Evolutionary conservation across 1,284 basidiomycete genomes (phyloP), one percentile per base, ranked within the genome.

Genomic region (Fomitopsis palustris): DNA sequence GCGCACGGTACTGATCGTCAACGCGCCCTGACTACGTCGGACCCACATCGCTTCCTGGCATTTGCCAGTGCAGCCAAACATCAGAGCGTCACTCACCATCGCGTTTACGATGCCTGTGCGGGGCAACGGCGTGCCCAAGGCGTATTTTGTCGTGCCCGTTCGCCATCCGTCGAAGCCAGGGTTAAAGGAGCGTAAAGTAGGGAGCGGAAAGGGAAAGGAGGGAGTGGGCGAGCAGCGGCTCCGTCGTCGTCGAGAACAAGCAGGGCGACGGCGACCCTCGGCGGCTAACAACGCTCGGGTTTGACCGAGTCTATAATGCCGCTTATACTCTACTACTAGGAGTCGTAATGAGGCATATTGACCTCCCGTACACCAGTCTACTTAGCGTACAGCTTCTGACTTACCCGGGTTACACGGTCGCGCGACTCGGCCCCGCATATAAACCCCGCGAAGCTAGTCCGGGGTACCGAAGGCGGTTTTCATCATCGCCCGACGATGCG

Each of bases 101-200:
- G 37, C 66, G 66, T 55, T 65, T 65, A 55, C 45, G 54, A 55
- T 56, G 45, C 19, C 43, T 59, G 25, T 62, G 57, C 27, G 62
- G 59, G 38, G 42, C 62, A 23, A 54, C 60, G 27, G 60, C 60
- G 43, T 66, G 66, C 23, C 66, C 66, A 14, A 61, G 42, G 29
- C 64, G 64, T 37, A 67, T 58, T 12, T 55, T 63, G 57, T 63
- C 63, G 63, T 65, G 62, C 5, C 59, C 61, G 55, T 35, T 62
- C 59, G 62, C 62, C 64, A 64, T 64, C 39, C 53, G 33, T 33
- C 33, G 19, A 31, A 35, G 35, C n/a, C 49, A 52, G 10, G n/a
- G 29, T 52, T 52, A 35, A 52, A 52, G n/a, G 49, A 52, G 49
- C 49, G 49, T 52, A 52, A 52, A 51, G 27, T 52, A 52, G 33